Evolutionary conservation across 2,329 filamentous ascomycete genomes (phyloP).

Genomic region (Paraphoma sp.): DNA sequence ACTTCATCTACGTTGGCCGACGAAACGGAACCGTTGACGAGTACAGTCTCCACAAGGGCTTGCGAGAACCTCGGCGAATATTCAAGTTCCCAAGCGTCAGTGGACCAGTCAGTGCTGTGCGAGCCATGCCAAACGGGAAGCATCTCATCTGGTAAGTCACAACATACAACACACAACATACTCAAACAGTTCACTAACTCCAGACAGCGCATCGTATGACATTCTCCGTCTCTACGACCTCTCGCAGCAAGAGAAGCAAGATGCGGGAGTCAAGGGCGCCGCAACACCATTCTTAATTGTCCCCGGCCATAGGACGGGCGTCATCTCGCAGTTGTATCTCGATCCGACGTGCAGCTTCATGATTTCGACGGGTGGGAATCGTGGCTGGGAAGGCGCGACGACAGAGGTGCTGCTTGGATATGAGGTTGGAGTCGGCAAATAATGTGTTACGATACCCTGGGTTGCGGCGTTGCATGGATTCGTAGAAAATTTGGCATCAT

Average conservation of each 20-base stretch:
- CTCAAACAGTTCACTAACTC: slow-evolving; percentile 9
- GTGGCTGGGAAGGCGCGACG: slow-evolving; percentile 90
- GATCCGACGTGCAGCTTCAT: slow-evolving; percentile 90
- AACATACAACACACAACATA: background rate
- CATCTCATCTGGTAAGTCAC: slow-evolving; percentile 80
- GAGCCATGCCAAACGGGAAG: slow-evolving; percentile 89
- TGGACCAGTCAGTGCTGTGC: slow-evolving; percentile 85
- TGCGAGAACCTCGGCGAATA: slow-evolving; percentile 75
- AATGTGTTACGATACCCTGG: slow-evolving; percentile 34
- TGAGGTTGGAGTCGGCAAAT: slow-evolving; percentile 70
- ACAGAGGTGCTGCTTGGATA: slow-evolving; percentile 95
- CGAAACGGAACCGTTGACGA: slow-evolving; percentile 95
- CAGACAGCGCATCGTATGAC: slow-evolving; percentile 80
- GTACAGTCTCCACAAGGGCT: slow-evolving; percentile 82
- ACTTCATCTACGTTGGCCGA: slow-evolving; percentile 90
- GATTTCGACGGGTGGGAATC: slow-evolving; percentile 87
- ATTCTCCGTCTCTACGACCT: slow-evolving; percentile 94
- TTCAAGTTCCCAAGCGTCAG: slow-evolving; percentile 91
- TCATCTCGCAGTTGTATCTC: slow-evolving; percentile 84
- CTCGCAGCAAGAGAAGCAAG: slow-evolving; percentile 60
- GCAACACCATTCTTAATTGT: slow-evolving; percentile 95
- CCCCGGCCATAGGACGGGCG: slow-evolving; percentile 85
- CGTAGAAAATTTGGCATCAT: background rate
- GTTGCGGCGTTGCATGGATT: slow-evolving; percentile 16
- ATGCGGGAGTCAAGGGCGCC: slow-evolving; percentile 69